Conservation (phyloP, 305 asterid genomes). For the Fraxinus latifolia region DNA sequence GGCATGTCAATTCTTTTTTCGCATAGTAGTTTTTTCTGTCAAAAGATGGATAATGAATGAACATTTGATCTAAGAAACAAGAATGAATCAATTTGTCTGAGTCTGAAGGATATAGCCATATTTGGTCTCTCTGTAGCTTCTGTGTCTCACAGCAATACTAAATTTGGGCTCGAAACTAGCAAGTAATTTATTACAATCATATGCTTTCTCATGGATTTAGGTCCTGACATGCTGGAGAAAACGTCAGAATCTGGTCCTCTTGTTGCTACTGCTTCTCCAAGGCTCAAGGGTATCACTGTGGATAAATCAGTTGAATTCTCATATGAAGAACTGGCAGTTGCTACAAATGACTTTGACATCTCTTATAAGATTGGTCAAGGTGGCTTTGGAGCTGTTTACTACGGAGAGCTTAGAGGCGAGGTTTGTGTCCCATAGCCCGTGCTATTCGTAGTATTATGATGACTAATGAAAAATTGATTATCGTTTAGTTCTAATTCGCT, state of each 20-base stretch:
- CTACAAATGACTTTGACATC: conserved; percentile 53
- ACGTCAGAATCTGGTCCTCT: conserved; percentile 38
- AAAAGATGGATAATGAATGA: neutral
- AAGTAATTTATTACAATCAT: neutral
- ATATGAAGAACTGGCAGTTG: conserved; percentile 59
- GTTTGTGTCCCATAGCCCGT: conserved; percentile 31
- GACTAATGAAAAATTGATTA: neutral
- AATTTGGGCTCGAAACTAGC: neutral
- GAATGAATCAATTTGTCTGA: neutral
- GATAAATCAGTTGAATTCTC: conserved; percentile 78
- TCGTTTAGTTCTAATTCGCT: neutral
- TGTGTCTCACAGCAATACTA: neutral
- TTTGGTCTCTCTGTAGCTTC: neutral
- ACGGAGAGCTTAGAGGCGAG: conserved; percentile 78
- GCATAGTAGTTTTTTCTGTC: neutral
- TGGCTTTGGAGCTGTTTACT: conserved; percentile 76
- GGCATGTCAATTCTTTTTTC: neutral
- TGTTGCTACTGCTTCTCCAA: conserved; percentile 34
- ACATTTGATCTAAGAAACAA: neutral
- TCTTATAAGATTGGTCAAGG: conserved; percentile 80
- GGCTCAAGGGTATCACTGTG: conserved; percentile 56
- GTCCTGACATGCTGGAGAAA: conserved; percentile 27
- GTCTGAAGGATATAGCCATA: neutral
- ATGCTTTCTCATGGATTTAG: conserved; percentile 2
- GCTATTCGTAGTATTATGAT: neutral